These are phyloP conservation scores for Citrus inodora DNA, from an alignment of 345 rosid species.

Conservation along the genomic window DNA sequence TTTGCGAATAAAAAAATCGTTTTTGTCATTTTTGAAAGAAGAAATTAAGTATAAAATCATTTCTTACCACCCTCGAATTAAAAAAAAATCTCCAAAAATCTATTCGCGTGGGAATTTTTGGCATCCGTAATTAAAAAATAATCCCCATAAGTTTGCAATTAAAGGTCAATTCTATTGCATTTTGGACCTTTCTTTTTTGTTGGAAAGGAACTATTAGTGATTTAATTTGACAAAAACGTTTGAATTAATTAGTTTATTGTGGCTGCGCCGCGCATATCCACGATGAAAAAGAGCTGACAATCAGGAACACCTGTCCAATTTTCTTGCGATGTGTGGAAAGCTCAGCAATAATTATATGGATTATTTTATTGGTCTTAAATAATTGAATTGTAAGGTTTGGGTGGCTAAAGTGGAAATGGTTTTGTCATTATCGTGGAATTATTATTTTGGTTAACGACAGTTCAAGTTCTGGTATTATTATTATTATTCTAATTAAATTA, in stretches of 20 bases:
- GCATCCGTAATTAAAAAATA: too few relatives aligned
- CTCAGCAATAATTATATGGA: background rate
- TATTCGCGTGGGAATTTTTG: too few relatives aligned
- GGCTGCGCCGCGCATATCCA: background rate
- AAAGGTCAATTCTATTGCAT: too few relatives aligned
- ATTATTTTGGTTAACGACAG: background rate
- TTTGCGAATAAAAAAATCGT: too few relatives aligned
- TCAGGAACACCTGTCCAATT: background rate
- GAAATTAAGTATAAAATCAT: too few relatives aligned
- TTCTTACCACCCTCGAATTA: rapidly evolving
- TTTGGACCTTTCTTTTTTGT: too few relatives aligned
- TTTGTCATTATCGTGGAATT: background rate
- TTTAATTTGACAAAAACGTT: background rate
- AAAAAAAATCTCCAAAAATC: too few relatives aligned
- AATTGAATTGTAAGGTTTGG: background rate
- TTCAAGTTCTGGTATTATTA: background rate
- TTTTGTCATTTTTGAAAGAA: rapidly evolving
- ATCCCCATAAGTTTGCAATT: too few relatives aligned
- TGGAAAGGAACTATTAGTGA: background rate
- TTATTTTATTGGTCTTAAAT: background rate
- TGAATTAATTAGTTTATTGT: background rate
- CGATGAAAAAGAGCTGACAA: background rate
- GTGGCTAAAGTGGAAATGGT: background rate
- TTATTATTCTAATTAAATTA: too few relatives aligned
- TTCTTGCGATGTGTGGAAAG: background rate